Evolutionary conservation across 1,139 yeast genomes (phyloP), one percentile per base, ranked within the genome.

Genomic region (Yarrowia galli): DNA sequence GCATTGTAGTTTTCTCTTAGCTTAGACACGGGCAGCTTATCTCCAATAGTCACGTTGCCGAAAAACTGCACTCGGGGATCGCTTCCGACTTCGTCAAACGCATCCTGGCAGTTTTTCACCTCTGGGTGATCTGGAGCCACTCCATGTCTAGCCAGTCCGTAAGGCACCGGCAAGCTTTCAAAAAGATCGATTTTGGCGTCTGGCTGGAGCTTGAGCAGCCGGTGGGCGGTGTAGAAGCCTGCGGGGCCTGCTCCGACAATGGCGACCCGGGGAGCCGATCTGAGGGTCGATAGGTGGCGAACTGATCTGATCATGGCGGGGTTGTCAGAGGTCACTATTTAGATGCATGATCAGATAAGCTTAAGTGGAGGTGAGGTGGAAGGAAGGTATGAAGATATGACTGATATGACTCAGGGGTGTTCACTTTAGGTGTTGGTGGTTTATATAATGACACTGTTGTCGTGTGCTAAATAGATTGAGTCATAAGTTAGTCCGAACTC

Each of bases 41-140:
- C 74, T 5, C 90, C 98, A 28, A 95, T 81, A 8, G 82, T 78
- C 7, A 88, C 88, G 75, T 92, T 92, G 1, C 99, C 99, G 69
- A 84, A 82, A 74, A 89, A 95, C 64, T 87, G 78, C 69, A 90
- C 91, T 25, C 78, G 76, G 43, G 79, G 67, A 67, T 72, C 80
- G 32, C 74, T 71, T 74, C 89, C 89, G 36, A 89, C 84, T 69
- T 87, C 87, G 8, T 83, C 83, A 75, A 96, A 88, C 68, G 92
- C 88, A 28, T 90, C 96, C 76, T 80, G 78, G 69, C 83, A 81
- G 69, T 79, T 92, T 76, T 95, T 95, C 46, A 95, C 98, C 75
- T 95, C 99, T 0, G 98, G 97, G 77, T 95, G 99, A 78, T 95
- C 99, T 1, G 99, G 99, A 0, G 99, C 98, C n/a, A 95, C 98